These are phyloP conservation scores for Gloeopeniophorella convolvens DNA, from an alignment of 768 basidiomycete species.

Conservation along the genomic window DNA sequence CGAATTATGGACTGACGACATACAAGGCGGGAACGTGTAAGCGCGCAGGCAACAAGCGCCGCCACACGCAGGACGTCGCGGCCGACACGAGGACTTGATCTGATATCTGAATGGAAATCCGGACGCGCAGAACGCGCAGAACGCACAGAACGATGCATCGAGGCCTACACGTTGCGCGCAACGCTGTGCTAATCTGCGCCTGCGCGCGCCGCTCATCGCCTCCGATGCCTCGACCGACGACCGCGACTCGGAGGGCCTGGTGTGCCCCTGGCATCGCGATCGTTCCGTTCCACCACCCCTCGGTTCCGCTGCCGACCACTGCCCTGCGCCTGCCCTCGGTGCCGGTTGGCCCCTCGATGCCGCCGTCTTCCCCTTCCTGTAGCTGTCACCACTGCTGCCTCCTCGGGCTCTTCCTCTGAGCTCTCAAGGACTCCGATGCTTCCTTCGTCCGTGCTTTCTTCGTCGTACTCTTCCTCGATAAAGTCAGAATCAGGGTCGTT, in stretches of 20 bases:
- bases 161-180: constrained; percentile 5
- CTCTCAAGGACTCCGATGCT: background rate
- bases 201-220: constrained; percentile 7
- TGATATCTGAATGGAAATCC: too few relatives aligned
- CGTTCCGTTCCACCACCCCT: background rate
- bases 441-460: background rate
- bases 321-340: background rate
- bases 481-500: background rate
- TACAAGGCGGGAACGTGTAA: background rate
- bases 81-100: too few relatives aligned
- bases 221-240: constrained; percentile 14
- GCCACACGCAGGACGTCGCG: too few relatives aligned
- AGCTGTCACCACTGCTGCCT: background rate
- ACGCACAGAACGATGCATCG: background rate
- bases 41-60: background rate
- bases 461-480: constrained; percentile 1
- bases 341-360: background rate
- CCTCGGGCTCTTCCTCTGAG: constrained; percentile 2
- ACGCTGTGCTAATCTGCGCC: background rate
- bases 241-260: background rate
- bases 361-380: background rate
- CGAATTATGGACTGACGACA: background rate
- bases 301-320: background rate
- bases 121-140: too few relatives aligned
- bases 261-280: background rate